These are phyloP conservation scores for Lachnellula arida DNA, from an alignment of 2,329 filamentous ascomycete species.

Conservation along the genomic window DNA sequence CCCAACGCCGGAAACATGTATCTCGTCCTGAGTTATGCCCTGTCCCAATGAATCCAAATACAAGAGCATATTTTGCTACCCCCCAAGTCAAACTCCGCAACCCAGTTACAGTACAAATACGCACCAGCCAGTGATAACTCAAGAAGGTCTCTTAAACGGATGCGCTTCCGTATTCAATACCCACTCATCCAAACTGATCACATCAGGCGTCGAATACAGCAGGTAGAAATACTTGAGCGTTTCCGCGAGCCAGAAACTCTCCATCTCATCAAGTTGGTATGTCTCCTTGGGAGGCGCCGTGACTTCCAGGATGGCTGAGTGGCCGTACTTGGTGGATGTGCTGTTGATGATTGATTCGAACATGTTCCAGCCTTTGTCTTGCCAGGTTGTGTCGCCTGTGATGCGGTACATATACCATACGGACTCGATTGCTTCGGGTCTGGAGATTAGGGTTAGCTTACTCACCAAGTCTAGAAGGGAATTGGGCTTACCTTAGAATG, in stretches of 20 bases:
- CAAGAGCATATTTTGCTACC: too few species aligned
- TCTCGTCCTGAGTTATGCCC: too few species aligned
- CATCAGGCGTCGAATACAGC: constrained; percentile 61
- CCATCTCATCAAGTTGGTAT: constrained; percentile 60
- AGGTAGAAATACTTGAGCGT: constrained; percentile 81
- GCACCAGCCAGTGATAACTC: too few species aligned
- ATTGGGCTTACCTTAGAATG: constrained; percentile 54
- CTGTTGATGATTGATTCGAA: constrained; percentile 65
- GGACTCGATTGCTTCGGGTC: constrained; percentile 82
- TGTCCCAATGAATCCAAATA: too few species aligned
- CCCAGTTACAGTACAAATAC: too few species aligned
- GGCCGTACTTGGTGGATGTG: constrained; percentile 61
- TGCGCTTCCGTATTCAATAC: constrained; percentile 44
- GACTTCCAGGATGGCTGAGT: constrained; percentile 67
- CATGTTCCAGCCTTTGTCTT: constrained; percentile 84
- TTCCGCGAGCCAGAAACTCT: constrained; percentile 69
- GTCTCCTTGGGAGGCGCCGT: constrained; percentile 32
- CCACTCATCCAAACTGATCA: constrained; percentile 59
- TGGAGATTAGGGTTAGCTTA: constrained; percentile 31
- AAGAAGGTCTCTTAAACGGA: constrained; percentile 14
- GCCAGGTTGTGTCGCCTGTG: constrained; percentile 70
- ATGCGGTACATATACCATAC: constrained; percentile 90
- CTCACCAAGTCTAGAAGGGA: constrained; percentile 8
- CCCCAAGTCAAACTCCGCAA: too few species aligned
- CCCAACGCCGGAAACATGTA: too few species aligned